These are phyloP conservation scores for Actinomortierella wolfii DNA, from an alignment of 371 early-diverging fungal genomes.

Conservation along the genomic window DNA sequence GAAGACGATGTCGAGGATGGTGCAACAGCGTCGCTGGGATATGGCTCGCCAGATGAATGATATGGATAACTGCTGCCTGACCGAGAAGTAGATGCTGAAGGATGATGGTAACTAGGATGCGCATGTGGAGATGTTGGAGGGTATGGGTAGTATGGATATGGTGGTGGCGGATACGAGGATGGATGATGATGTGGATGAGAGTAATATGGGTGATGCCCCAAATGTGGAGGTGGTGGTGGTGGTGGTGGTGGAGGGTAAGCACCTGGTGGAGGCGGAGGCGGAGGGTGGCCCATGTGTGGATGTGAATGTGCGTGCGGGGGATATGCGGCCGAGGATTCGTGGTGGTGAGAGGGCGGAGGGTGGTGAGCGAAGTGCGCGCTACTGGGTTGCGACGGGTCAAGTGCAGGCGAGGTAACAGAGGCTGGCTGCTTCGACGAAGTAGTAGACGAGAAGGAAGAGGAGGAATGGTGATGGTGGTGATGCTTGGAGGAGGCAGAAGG, in stretches of 20 bases:
- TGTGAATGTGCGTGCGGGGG: neutral
- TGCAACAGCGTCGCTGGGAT: conserved; percentile 1
- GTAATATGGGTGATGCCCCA: too few relatives aligned
- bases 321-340: neutral
- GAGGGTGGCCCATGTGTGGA: neutral
- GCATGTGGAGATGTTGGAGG: conserved; percentile 8
- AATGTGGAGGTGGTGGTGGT: too few relatives aligned
- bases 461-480: conserved; percentile 5
- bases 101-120: conserved; percentile 17
- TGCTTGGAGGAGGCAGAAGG: conserved; percentile 1
- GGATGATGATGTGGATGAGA: conserved; percentile 18
- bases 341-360: neutral
- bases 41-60: conserved; percentile 3
- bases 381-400: neutral
- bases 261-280: conserved; percentile 7
- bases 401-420: too few relatives aligned
- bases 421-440: conserved; percentile 16
- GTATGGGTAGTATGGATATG: conserved; percentile 31
- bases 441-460: conserved; percentile 7
- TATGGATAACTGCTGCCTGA: conserved; percentile 1
- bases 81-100: conserved; percentile 5
- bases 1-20: conserved; percentile 5
- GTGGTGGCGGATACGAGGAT: conserved; percentile 20
- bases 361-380: neutral
- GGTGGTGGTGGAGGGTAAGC: too few relatives aligned